Evolutionary conservation across 495 filamentous ascomycete species (phyloP), one percentile per base, ranked within the genome.

Genomic region (Penicillium steckii): DNA sequence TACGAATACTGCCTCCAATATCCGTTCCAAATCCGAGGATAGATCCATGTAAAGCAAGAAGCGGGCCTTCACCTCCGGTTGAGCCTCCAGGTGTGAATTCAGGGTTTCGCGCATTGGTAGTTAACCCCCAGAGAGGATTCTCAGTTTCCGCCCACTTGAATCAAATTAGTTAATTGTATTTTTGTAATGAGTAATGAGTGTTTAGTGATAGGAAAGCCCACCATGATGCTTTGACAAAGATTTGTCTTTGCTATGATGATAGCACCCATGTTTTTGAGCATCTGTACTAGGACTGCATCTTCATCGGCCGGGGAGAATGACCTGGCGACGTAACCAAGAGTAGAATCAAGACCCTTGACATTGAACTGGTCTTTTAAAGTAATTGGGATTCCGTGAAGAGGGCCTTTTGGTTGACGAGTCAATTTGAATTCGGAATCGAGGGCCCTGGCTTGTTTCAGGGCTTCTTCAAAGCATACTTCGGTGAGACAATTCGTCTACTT

Each of bases 301-400:
- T 72, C 59, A 1, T 67, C 62, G n/a, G 73, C 76, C 8, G 80
- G 80, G 8, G 75, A 55, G 40, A 77, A 77, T 18, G 79, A 68
- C 33, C 79, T 68, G 15, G 70, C 74, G 17, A 82, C 76, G 56
- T 85, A 82, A n/a, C 81, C 83, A 15, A 85, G 65, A 0, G 80
- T 79, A 0, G 78, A 67, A 48, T 87, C 80, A 18, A 78, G 61
- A n/a, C 79, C 83, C 51, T 76, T 76, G 46, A 89, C 65, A 37
- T 85, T 77, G 65, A 89, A 88, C 22, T 82, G 77, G 52, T 89
- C 86, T 59, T 90, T 87, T 5, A 87, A 46, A 1, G 73, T 77
- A 32, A 89, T 69, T 1, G 85, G 85, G 8, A 89, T 69, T 3
- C 86, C 85, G 57, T 89, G 85, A 3, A 90, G 69, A 1, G 83